Percentiles rank a stretch among this genome's conserved stretches.
Evolutionary conservation across 352 stramenopile genomes (phyloP).

Genomic region (Phytophthora melonis): DNA sequence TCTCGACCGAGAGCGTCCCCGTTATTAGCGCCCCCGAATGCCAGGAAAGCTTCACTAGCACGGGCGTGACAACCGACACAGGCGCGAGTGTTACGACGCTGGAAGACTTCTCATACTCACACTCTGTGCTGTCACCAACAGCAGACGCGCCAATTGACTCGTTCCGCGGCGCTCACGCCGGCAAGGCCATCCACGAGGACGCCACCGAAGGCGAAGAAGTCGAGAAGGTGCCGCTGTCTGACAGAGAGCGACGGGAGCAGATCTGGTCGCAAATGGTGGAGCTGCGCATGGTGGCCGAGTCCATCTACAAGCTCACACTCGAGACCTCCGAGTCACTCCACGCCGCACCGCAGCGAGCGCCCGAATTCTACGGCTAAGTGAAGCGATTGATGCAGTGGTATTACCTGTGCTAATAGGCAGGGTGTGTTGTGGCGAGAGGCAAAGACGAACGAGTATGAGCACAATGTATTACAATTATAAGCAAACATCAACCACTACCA

Average conservation of each 20-base stretch:
- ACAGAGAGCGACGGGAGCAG: slow-evolving; percentile 37
- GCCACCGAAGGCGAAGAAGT: slow-evolving; percentile 10
- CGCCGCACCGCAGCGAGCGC: slow-evolving; percentile 3
- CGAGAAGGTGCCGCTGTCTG: slow-evolving; percentile 23
- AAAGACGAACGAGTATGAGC: background rate
- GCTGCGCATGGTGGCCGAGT: slow-evolving; percentile 52
- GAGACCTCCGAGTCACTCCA: slow-evolving; percentile 43
- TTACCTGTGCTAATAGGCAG: too few relatives aligned
- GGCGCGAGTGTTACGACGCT: slow-evolving; percentile 26
- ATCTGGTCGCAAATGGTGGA: slow-evolving; percentile 62
- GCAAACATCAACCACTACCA: background rate
- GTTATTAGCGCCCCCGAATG: background rate
- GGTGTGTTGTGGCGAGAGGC: too few relatives aligned
- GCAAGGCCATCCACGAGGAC: background rate
- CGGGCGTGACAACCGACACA: slow-evolving; percentile 34
- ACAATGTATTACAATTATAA: slow-evolving; percentile 20
- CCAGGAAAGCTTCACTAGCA: slow-evolving; percentile 21
- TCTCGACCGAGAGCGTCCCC: background rate
- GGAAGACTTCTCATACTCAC: slow-evolving; percentile 26
- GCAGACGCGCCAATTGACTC: slow-evolving; percentile 35
- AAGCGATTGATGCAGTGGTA: background rate
- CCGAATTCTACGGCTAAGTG: background rate
- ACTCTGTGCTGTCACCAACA: slow-evolving; percentile 36
- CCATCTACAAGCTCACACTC: slow-evolving; percentile 54
- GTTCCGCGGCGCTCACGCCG: slow-evolving; percentile 28